Base-by-base conservation (phyloP, 2,329 filamentous ascomycete genomes). In the Hyphodiscus sp. region DNA sequence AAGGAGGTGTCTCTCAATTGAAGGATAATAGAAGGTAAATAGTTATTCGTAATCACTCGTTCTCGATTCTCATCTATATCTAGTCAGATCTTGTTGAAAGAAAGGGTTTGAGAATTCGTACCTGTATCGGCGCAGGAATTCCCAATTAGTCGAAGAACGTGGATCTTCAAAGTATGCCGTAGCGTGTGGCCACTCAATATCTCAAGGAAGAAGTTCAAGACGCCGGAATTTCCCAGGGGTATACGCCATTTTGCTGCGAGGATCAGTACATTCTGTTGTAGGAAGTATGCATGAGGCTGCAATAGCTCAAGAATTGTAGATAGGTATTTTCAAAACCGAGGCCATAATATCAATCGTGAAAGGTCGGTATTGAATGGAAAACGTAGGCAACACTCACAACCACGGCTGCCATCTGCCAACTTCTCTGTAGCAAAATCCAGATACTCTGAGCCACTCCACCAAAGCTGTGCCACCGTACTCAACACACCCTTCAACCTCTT, bases 71-170 rank as follows among this genome's bases (percentile, higher is more conserved):
- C 76, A 63, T 86, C 81, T 79, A 52, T 10, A 2, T 13, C 18
- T 16, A 23, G 20, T 58, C 26, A 41, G 0, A 15, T 26, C 8
- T 20, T 50, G 20, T 41, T 10, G 20, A 5, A 47, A 41, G 5
- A 23, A 20, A 20, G 41, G 33, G 33, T 42, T 20, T n/a, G 29
- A 13, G 29, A 9, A 42, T 1, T 44, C 65, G 52, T 65, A 78
- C 78, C 75, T 58, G 78, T 79, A 58, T 85, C 82, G 19, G 82
- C 82, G 57, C 80, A 84, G 10, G 79, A 78, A 64, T 86, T 86
- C 15, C 82, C 82, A 16, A 82, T 72, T 19, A 84, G 66, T 20
- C 82, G 78, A 16, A 85, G 69, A 8, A 75, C 68, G 52, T 85
- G 81, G 8, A 79, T 70, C 45, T 74, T 73, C n/a, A 83, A 69